Evolutionary conservation across 768 basidiomycete genomes (phyloP).

Genomic region (Boletales sp.): DNA sequence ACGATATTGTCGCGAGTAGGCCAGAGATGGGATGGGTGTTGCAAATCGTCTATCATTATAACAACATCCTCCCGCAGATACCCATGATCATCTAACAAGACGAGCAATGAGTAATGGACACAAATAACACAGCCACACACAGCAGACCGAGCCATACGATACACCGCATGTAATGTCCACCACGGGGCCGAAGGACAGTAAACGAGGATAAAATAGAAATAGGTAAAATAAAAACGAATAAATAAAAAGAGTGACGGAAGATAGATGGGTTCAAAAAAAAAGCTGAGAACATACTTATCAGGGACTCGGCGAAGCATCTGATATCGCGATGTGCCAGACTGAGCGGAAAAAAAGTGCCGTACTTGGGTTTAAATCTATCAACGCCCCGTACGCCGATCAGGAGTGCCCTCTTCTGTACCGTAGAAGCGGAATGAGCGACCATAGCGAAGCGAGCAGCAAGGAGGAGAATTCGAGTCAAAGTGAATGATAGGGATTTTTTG

Average conservation of each 20-base stretch:
- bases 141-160: too few relatives aligned
- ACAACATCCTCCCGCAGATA: conserved; percentile 41
- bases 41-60: conserved; percentile 38
- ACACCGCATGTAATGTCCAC: too few relatives aligned
- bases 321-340: conserved; percentile 19
- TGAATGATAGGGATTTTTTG: too few relatives aligned
- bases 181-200: too few relatives aligned
- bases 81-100: conserved; percentile 30
- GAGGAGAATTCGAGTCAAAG: too few relatives aligned
- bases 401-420: conserved; percentile 14
- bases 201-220: too few relatives aligned
- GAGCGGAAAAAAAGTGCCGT: conserved; percentile 1
- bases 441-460: too few relatives aligned
- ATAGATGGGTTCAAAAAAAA: neutral
- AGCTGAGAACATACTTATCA: conserved; percentile 15
- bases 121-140: too few relatives aligned
- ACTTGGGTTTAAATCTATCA: neutral
- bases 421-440: too few relatives aligned
- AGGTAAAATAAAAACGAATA: too few relatives aligned
- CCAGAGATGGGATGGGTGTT: conserved; percentile 24
- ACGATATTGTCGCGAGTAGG: conserved; percentile 27
- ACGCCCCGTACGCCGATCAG: conserved; percentile 18
- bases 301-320: conserved; percentile 1
- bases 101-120: neutral
- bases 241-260: too few relatives aligned